Percentiles rank a stretch among this genome's conserved stretches.
phyloP scores from a whole-genome alignment of 305 asterid species.

The Coffea humblotiana region DNA sequence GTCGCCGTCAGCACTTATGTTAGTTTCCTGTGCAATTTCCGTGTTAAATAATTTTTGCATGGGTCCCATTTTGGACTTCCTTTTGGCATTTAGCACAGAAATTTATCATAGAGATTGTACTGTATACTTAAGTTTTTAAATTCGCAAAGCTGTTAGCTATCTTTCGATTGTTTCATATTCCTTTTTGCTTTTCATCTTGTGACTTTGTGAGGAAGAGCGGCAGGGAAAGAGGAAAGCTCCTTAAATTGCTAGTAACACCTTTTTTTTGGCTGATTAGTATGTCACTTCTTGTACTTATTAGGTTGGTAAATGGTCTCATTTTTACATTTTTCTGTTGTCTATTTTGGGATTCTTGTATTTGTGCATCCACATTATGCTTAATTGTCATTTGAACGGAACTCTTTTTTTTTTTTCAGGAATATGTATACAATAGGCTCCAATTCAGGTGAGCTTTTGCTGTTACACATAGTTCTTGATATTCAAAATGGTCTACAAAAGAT shows the following conservation, averaged over 20 bases:
- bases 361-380: neutral
- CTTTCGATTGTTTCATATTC: neutral
- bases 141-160: too few species aligned
- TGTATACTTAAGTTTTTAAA: neutral
- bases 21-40: neutral
- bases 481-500: neutral
- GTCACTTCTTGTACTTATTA: neutral
- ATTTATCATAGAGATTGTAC: neutral
- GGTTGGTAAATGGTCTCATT: neutral
- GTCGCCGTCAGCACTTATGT: neutral
- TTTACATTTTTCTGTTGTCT: neutral
- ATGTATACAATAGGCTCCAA: constrained; percentile 35
- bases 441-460: constrained; percentile 25
- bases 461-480: neutral
- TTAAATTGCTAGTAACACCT: neutral
- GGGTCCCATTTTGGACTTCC: constrained; percentile 5
- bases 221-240: neutral
- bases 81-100: neutral
- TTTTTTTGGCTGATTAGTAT: neutral
- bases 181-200: neutral
- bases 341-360: neutral
- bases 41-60: neutral
- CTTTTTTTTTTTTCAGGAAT: constrained; percentile 25
- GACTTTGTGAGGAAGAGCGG: neutral
- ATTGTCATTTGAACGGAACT: neutral